phyloP scores from a whole-genome alignment of 2,329 filamentous ascomycete species.

The Colletotrichum euphorbiae region DNA sequence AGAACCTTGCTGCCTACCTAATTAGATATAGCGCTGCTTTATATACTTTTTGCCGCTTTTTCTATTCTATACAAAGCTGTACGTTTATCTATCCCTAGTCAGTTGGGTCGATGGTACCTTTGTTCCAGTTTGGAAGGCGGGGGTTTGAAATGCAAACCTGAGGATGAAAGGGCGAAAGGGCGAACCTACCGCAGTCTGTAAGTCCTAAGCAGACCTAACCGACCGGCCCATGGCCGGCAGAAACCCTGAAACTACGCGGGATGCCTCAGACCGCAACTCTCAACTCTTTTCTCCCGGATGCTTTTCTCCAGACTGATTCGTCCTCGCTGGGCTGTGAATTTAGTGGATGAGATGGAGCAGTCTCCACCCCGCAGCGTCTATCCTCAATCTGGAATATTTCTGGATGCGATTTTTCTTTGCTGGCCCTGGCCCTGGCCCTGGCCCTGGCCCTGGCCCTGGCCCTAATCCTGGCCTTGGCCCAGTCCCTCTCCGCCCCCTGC shows the following conservation, averaged over 20 bases:
- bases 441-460: no score
- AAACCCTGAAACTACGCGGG: conserved; percentile 29
- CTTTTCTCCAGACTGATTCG: conserved; percentile 31
- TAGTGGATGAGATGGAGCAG: conserved; percentile 11
- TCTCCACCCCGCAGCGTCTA: conserved; percentile 2
- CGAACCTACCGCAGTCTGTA: no score
- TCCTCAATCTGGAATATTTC: conserved; percentile 35
- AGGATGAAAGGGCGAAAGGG: neutral
- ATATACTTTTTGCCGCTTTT: no score
- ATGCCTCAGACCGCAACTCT: conserved; percentile 40
- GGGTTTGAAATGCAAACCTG: neutral
- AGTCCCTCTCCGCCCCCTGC: neutral
- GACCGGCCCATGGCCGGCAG: conserved; percentile 28
- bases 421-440: neutral
- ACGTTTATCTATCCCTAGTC: no score
- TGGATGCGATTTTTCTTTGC: conserved; percentile 29
- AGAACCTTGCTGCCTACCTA: no score
- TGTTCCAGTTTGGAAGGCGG: neutral
- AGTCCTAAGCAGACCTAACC: no score
- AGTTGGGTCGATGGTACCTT: conserved; percentile 14
- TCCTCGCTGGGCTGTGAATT: conserved; percentile 9
- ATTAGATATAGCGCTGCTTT: no score
- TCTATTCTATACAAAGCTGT: no score
- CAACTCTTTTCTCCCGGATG: conserved; percentile 9
- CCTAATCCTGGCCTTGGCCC: no score